Conservation (phyloP, 768 basidiomycete genomes). For the Suillus paluster region DNA sequence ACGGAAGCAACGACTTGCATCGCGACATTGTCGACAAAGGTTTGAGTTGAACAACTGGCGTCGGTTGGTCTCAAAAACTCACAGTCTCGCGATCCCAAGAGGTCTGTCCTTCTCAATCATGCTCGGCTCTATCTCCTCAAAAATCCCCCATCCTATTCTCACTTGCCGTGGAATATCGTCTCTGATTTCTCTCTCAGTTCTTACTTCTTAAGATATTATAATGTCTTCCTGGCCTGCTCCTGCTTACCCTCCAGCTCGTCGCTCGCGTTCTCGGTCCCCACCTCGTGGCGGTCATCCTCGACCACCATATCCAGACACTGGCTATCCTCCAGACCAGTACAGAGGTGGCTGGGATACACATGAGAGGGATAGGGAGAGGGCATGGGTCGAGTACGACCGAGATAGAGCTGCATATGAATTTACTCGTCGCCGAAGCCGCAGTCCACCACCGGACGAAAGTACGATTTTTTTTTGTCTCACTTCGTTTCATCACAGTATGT, state of each 20-base stretch:
- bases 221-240: slow-evolving; percentile 79
- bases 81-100: slow-evolving; percentile 64
- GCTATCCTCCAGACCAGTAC: slow-evolving; percentile 61
- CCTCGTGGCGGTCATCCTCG: slow-evolving; percentile 55
- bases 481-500: slow-evolving; percentile 9
- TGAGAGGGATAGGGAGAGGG: slow-evolving; percentile 64
- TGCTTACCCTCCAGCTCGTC: slow-evolving; percentile 73
- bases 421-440: slow-evolving; percentile 74
- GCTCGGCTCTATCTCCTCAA: slow-evolving; percentile 78
- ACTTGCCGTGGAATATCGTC: slow-evolving; percentile 52
- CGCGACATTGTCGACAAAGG: slow-evolving; percentile 56
- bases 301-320: slow-evolving; percentile 58
- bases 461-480: slow-evolving; percentile 18
- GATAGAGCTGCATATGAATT: slow-evolving; percentile 74
- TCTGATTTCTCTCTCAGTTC: slow-evolving; percentile 52
- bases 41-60: slow-evolving; percentile 39
- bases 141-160: slow-evolving; percentile 62
- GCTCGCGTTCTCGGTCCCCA: slow-evolving; percentile 85
- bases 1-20: slow-evolving; percentile 43
- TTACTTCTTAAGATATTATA: slow-evolving; percentile 43
- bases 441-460: slow-evolving; percentile 75
- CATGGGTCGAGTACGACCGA: slow-evolving; percentile 67
- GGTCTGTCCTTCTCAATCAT: slow-evolving; percentile 90
- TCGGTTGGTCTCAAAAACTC: slow-evolving; percentile 37
- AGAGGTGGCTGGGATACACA: slow-evolving; percentile 71